Evolutionary conservation across 192 early-diverging fungal genomes (phyloP).

Genomic region (Spizellomyces sp.): DNA sequence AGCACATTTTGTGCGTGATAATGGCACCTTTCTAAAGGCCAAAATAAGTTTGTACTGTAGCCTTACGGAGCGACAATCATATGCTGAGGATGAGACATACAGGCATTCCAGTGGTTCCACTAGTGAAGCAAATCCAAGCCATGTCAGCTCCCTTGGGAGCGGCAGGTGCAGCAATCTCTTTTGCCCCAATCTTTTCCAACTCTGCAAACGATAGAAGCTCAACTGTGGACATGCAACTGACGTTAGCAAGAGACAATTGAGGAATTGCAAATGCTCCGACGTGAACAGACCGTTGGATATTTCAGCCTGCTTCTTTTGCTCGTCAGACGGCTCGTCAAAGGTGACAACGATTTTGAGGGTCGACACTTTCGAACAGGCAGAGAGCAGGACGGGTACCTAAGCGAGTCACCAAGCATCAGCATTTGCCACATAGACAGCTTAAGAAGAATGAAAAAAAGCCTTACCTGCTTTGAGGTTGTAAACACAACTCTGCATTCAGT

Average conservation of each 20-base stretch:
- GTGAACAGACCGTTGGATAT: background rate
- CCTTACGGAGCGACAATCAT: no score
- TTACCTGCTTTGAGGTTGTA: conserved; percentile 45
- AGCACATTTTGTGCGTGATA: conserved; percentile 73
- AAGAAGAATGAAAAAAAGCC: no score
- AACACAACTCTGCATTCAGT: conserved; percentile 67
- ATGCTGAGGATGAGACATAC: no score
- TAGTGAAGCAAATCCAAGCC: conserved; percentile 87
- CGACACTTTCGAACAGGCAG: conserved; percentile 62
- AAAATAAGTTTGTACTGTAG: no score
- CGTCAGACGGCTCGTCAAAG: conserved; percentile 60
- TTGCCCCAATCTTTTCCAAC: conserved; percentile 60
- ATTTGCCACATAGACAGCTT: no score
- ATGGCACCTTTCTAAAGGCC: conserved; percentile 53
- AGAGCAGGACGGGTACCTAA: conserved; percentile 39
- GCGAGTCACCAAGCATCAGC: no score
- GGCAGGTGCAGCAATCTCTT: conserved; percentile 41
- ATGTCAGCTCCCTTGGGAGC: conserved; percentile 65
- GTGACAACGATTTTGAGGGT: conserved; percentile 72
- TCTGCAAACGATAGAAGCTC: conserved; percentile 59
- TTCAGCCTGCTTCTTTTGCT: conserved; percentile 24
- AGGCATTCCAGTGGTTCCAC: conserved; percentile 75
- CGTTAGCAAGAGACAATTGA: conserved; percentile 9
- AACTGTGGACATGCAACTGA: conserved; percentile 24
- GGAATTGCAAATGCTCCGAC: no score